Evolutionary conservation across 2,329 filamentous ascomycete species (phyloP).

Genomic region (Stagonosporopsis chrysanthemi): DNA sequence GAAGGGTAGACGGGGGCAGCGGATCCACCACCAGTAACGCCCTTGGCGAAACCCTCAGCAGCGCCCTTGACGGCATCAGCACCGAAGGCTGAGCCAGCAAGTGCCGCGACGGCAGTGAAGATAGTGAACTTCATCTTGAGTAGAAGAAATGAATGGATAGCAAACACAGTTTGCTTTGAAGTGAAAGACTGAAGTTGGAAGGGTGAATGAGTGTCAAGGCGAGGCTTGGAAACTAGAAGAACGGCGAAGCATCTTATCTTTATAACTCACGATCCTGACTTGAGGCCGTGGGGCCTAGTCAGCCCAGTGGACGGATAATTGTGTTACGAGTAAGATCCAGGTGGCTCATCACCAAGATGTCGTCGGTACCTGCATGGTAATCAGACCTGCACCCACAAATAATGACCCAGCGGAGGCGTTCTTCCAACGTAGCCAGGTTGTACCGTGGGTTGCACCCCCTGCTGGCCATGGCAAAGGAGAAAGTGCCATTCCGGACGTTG

Average conservation of each 20-base stretch:
- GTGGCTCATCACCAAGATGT: slow-evolving; percentile 7
- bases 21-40: slow-evolving; percentile 45
- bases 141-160: slow-evolving; percentile 27
- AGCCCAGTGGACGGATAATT: slow-evolving; percentile 21
- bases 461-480: slow-evolving; percentile 5
- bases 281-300: slow-evolving; percentile 17
- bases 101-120: slow-evolving; percentile 27
- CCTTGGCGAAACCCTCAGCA: slow-evolving; percentile 39
- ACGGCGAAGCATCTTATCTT: slow-evolving; percentile 11
- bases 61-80: slow-evolving; percentile 37
- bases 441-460: slow-evolving; percentile 4
- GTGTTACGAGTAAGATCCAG: slow-evolving; percentile 18
- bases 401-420: slow-evolving; percentile 16
- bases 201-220: slow-evolving; percentile 32
- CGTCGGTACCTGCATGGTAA: slow-evolving; percentile 15
- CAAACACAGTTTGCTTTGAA: slow-evolving; percentile 53
- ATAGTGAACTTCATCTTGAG: slow-evolving; percentile 32
- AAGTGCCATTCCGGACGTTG: not conserved
- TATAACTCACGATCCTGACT: slow-evolving; percentile 23
- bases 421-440: slow-evolving; percentile 9
- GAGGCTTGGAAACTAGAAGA: slow-evolving; percentile 42
- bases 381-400: slow-evolving; percentile 17
- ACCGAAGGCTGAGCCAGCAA: slow-evolving; percentile 46
- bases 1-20: slow-evolving; percentile 33
- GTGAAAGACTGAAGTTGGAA: slow-evolving; percentile 51